Percentiles rank a stretch among this genome's conserved stretches.
These are phyloP conservation scores for Aspergillus fructus DNA, from an alignment of 2,329 filamentous ascomycete genomes.

Conservation along the genomic window DNA sequence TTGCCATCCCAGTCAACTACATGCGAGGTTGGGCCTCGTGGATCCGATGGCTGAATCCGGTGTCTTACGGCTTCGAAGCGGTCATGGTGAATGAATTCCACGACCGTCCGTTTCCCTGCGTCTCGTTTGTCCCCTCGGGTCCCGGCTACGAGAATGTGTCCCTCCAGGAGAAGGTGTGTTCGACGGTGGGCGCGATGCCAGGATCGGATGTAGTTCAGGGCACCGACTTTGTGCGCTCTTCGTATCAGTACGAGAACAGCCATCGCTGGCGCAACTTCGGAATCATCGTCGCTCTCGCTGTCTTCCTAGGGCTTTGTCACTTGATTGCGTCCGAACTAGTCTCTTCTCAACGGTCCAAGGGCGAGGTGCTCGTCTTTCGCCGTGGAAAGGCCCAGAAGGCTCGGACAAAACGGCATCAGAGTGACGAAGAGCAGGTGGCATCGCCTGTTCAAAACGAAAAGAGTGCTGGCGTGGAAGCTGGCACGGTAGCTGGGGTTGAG, in stretches of 20 bases:
- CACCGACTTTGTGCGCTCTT: conserved; percentile 55
- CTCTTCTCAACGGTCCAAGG: conserved; percentile 68
- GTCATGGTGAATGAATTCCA: conserved; percentile 83
- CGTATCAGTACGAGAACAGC: conserved; percentile 56
- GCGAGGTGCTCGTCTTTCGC: conserved; percentile 73
- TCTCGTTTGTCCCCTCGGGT: conserved; percentile 42
- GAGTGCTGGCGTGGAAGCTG: not conserved
- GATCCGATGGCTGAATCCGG: conserved; percentile 76
- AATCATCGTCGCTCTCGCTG: conserved; percentile 63
- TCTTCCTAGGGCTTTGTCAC: conserved; percentile 62
- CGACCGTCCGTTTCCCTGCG: conserved; percentile 58
- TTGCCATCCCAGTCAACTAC: conserved; percentile 36
- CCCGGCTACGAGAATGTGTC: conserved; percentile 34
- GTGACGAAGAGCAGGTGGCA: not conserved
- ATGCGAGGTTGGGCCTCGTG: conserved; percentile 78
- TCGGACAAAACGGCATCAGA: not conserved
- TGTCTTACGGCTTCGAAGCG: conserved; percentile 77
- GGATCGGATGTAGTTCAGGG: conserved; percentile 58
- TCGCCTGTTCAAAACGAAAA: not conserved
- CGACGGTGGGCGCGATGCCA: conserved; percentile 55
- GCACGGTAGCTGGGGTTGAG: not conserved
- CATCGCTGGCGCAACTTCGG: conserved; percentile 70
- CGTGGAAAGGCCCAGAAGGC: conserved; percentile 45
- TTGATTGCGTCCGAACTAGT: conserved; percentile 47
- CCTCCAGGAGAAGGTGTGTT: conserved; percentile 46